Base-by-base conservation (phyloP, 768 basidiomycete genomes). In the Dentipellis fragilis region DNA sequence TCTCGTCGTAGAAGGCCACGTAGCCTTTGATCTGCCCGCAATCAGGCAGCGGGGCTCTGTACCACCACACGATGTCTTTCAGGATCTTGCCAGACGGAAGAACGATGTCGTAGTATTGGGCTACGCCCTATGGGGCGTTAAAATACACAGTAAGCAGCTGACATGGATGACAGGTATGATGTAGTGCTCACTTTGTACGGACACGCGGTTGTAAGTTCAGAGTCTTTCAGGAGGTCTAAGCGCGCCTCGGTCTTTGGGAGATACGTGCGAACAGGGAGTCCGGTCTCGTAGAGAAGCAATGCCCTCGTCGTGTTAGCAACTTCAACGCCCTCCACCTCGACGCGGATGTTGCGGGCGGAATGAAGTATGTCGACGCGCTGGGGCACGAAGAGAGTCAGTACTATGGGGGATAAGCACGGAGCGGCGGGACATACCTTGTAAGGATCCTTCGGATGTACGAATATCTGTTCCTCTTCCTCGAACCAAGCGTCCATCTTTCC, bases 391-490 rank as follows among this genome's bases (percentile, higher is more conserved):
- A 9, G 6, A 14, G 19, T 56, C 54, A 56, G 17, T 2, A 29
- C 29, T 34, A 48, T n/a, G 16, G 19, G 19, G 23, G 42, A 16
- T 35, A 10, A 46, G 23, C 12, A 35, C 2, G 34, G 11, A n/a
- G 36, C 54, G 10, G 11, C 12, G 35, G 10, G 14, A 56, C 64
- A 45, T 3, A 83, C 84, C 73, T 86, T 85, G 68, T 83, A 86
- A 1, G 83, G 83, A 64, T 86, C 83, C 61, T 80, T 84, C 8
- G 81, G 79, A 57, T 86, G 84, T 1, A 74, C 69, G 55, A 73
- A 80, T 35, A 85, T 74, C 54, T 78, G 66, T 49, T 86, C 82
- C 50, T 84, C 83, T 63, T 85, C 83, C 68, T 85, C 83, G 52
- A 84, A 82, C 84, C 84, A 85, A 3, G 75, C 74, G 58, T 83